Evolutionary conservation across 179 eudicot species (phyloP).

Genomic region (Drosera spatulata): DNA sequence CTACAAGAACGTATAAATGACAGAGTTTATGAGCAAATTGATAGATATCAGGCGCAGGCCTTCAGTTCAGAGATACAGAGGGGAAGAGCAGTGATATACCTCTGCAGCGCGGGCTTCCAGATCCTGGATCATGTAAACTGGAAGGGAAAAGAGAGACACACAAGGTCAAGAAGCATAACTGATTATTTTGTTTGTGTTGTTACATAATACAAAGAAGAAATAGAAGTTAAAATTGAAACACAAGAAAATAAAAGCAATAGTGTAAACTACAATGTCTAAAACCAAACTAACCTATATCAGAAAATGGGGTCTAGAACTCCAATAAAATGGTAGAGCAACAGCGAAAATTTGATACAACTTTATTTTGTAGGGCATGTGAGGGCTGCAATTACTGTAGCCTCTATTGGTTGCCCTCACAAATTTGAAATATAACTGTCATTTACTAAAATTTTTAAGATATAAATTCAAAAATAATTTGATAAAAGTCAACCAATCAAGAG

Average conservation of each 20-base stretch:
- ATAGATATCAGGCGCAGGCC: not conserved
- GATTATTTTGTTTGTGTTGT: not conserved
- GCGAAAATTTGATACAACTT: no score
- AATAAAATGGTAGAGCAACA: no score
- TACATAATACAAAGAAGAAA: not conserved
- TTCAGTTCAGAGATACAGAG: slow-evolving; percentile 1
- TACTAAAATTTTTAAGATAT: no score
- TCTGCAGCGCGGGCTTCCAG: slow-evolving; percentile 86
- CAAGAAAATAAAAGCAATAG: not conserved
- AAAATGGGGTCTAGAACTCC: not conserved
- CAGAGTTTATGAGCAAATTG: not conserved
- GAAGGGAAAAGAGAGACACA: slow-evolving; percentile 4
- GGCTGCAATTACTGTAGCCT: no score
- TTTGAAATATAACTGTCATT: no score
- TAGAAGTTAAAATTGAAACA: not conserved
- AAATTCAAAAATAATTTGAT: no score
- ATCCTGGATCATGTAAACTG: slow-evolving; percentile 88
- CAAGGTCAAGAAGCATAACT: slow-evolving; percentile 4
- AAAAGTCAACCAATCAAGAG: no score
- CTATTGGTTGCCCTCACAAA: no score
- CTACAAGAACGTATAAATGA: slow-evolving; percentile 19
- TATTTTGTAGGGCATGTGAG: no score
- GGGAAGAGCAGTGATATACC: slow-evolving; percentile 31
- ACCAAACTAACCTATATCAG: not conserved
- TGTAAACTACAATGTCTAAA: not conserved